Percentiles rank a stretch among this genome's conserved stretches.
Evolutionary conservation across 495 filamentous ascomycete species (phyloP).

Genomic region (Xylaria acuta): DNA sequence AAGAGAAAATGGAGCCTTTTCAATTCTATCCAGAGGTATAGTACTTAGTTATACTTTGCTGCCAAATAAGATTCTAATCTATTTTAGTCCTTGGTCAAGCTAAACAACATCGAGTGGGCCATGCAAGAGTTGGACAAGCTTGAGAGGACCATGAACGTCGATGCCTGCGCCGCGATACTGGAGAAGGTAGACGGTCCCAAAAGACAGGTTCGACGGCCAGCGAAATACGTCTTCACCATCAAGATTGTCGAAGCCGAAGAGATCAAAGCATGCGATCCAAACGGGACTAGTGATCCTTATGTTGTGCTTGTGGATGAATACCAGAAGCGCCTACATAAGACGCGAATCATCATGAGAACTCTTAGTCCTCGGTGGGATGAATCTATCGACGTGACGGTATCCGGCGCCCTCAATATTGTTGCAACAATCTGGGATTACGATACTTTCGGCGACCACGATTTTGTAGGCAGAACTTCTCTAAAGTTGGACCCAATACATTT

Average conservation of each 20-base stretch:
- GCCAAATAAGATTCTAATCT: constrained; percentile 32
- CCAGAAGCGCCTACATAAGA: constrained; percentile 96
- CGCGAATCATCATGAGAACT: constrained; percentile 86
- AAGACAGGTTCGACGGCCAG: constrained; percentile 62
- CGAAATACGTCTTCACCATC: constrained; percentile 96
- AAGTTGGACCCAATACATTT: constrained; percentile 97
- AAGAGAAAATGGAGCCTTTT: constrained; percentile 95
- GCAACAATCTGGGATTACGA: constrained; percentile 99
- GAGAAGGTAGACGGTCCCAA: constrained; percentile 62
- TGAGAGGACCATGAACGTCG: constrained; percentile 89
- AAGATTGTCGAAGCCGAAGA: constrained; percentile 99
- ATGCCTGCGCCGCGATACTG: constrained; percentile 86
- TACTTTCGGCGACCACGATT: constrained; percentile 95
- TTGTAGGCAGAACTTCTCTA: constrained; percentile 89
- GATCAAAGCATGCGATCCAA: constrained; percentile 94
- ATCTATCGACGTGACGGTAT: constrained; percentile 91
- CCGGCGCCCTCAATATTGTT: constrained; percentile 89
- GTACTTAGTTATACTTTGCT: constrained; percentile 2
- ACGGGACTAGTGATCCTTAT: constrained; percentile 94
- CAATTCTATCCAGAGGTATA: constrained; percentile 92
- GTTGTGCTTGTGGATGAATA: constrained; percentile 97
- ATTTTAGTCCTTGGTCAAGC: constrained; percentile 86
- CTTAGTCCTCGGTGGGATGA: constrained; percentile 98
- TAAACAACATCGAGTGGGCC: constrained; percentile 97
- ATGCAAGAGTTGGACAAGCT: constrained; percentile 88